Base-by-base conservation (phyloP, 1,284 basidiomycete genomes). In the Veloboletus limbatus region DNA sequence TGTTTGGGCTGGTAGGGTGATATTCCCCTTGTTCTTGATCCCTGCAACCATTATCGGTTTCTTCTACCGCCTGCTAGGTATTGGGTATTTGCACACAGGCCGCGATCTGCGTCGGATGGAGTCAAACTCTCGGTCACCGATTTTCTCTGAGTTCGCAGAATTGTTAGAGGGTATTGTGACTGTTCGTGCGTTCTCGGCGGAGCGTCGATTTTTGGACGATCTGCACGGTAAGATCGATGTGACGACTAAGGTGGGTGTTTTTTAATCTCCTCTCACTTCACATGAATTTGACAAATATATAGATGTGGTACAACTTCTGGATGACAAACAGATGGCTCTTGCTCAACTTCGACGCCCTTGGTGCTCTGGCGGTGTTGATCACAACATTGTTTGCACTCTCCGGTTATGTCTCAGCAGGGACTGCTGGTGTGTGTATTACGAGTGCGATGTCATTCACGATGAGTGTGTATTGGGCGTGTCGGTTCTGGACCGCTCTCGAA, bases 171-270 rank as follows among this genome's bases (percentile, higher is more conserved):
- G 85, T n/a, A 77, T 86, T 25, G 77, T 85, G 35, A 79, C 82
- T n/a, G 89, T 96, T 30, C 81, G 93, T 39, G 94, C 92, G 0
- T 97, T 94, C 68, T 87, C 86, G 8, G 88, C 83, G 2, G 92
- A 95, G 58, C 70, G 72, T 31, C 73, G 79, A n/a, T 94, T 96
- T 72, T 74, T 93, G 56, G 76, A 87, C 45, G 75, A 77, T 40
- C 70, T 93, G 26, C 87, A 86, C 60, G 60, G 48, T 4, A 85
- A 82, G 60, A 74, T 88, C 38, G 82, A 88, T 56, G 58, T 72
- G 17, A 85, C 82, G 2, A 85, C 79, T 0, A 77, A 81, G 74
- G 82, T 81, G 22, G 24, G 33, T 34, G 16, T 22, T n/a, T 43
- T 27, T 6, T 18, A 2, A 11, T 20, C 2, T 9, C 18, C n/a